Evolutionary conservation across 768 basidiomycete genomes (phyloP), one percentile per base, ranked within the genome.

Genomic region (Panellus pusillus): DNA sequence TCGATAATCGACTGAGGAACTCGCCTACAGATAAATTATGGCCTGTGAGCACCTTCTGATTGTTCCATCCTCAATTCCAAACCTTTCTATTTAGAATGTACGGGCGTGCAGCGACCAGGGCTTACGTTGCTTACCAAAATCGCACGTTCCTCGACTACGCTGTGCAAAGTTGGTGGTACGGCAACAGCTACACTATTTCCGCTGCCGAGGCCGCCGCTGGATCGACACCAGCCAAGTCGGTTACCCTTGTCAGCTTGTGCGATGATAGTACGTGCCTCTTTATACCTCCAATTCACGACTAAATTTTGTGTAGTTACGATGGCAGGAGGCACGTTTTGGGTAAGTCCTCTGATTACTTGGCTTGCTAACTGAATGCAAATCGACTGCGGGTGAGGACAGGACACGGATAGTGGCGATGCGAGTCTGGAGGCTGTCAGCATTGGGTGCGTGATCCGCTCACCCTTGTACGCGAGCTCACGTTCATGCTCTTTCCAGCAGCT

Each of bases 321-420:
- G 51, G 44, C 44, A 3, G 51, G 51, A 5, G 51, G 36, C n/a
- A 46, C 44, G 19, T 45, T 46, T 37, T 39, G 44, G 24, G 51
- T 53, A 24, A 15, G 44, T 41, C 19, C 27, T 44, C 35, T n/a
- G 20, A n/a, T 28, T 6, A n/a, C 38, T 11, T 48, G 4, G 19
- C 13, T 18, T 9, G 20, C 18, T 29, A n/a, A 44, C 27, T 15
- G n/a, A 43, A 8, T 8, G 12, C 11, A 24, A 9, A 29, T 14
- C 29, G 6, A 32, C 12, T 17, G n/a, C n/a, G n/a, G n/a, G n/a
- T 28, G 14, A 29, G 18, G 14, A 14, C 29, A 53, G 51, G 36
- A 28, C 7, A 53, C 37, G 12, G 51, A 53, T 17, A 27, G 11
- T 7, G 37, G 32, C 44, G 42, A 53, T n/a, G 44, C 43, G 14